These are phyloP conservation scores for Corymbia citriodora DNA, from an alignment of 441 rosid genomes.

Conservation along the genomic window DNA sequence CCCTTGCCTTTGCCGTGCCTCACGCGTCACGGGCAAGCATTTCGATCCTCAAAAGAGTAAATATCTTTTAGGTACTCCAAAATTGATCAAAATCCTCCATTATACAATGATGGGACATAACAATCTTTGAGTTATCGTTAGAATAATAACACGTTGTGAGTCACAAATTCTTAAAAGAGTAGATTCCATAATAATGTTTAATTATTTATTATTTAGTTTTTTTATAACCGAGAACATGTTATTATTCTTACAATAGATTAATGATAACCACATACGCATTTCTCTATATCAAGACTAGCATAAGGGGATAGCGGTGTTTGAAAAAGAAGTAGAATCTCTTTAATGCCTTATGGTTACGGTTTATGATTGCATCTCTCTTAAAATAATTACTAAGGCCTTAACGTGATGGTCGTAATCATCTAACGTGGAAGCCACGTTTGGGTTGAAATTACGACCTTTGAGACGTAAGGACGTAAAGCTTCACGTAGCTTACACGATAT, in stretches of 20 bases:
- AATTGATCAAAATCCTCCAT: not conserved
- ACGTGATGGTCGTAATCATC: not conserved
- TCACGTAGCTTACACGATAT: not conserved
- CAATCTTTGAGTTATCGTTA: no score
- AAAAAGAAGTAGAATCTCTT: no score
- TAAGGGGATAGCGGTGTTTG: not conserved
- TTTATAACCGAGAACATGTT: no score
- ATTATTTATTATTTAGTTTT: no score
- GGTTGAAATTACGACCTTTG: not conserved
- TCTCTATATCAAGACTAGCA: not conserved
- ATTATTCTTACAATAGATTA: no score
- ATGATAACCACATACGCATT: no score
- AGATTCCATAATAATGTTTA: no score
- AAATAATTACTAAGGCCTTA: not conserved
- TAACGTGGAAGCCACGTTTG: not conserved
- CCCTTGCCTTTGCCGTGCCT: not conserved
- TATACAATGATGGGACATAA: not conserved
- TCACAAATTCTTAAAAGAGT: no score
- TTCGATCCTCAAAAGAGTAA: not conserved
- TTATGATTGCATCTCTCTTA: not conserved
- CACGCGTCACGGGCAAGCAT: not conserved
- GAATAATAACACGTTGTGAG: no score
- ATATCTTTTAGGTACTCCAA: not conserved
- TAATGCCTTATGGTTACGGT: not conserved
- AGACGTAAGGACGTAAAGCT: no score